These are phyloP conservation scores for Massarina eburnea DNA, from an alignment of 2,329 filamentous ascomycete species.

Conservation along the genomic window DNA sequence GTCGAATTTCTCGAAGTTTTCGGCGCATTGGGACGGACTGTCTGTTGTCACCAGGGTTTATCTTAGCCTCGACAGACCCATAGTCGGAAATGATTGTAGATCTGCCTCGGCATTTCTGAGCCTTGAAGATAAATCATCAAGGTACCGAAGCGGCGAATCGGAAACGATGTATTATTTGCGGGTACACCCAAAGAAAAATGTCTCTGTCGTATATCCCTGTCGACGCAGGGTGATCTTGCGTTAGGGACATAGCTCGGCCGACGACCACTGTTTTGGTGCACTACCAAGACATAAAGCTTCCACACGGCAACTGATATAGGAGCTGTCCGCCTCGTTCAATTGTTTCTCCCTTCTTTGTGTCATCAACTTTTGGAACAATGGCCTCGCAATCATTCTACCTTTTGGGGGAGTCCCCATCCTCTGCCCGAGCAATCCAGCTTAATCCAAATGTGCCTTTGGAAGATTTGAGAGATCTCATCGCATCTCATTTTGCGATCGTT, in stretches of 20 bases:
- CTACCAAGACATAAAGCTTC: too few relatives aligned
- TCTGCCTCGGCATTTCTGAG: neutral
- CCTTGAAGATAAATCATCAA: neutral
- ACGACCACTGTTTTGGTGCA: neutral
- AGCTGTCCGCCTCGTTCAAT: too few relatives aligned
- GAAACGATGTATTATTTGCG: neutral
- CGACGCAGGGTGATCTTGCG: neutral
- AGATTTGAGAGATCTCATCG: constrained; percentile 25
- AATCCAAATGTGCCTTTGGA: constrained; percentile 24
- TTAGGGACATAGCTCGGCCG: neutral
- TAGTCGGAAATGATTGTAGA: neutral
- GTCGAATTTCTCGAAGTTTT: neutral
- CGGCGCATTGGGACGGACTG: neutral
- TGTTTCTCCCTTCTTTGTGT: constrained; percentile 3
- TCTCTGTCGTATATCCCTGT: constrained; percentile 1
- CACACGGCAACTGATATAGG: too few relatives aligned
- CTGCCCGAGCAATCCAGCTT: constrained; percentile 23
- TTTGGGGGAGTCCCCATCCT: constrained; percentile 24
- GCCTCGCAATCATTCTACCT: constrained; percentile 30
- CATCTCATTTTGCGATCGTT: constrained; percentile 32
- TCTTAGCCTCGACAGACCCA: neutral
- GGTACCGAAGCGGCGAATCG: neutral
- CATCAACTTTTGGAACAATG: constrained; percentile 11
- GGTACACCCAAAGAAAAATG: constrained; percentile 1
- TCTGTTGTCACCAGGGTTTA: neutral